Base-by-base conservation (phyloP, 2,329 filamentous ascomycete species). In the Colletotrichum brevisporum region DNA sequence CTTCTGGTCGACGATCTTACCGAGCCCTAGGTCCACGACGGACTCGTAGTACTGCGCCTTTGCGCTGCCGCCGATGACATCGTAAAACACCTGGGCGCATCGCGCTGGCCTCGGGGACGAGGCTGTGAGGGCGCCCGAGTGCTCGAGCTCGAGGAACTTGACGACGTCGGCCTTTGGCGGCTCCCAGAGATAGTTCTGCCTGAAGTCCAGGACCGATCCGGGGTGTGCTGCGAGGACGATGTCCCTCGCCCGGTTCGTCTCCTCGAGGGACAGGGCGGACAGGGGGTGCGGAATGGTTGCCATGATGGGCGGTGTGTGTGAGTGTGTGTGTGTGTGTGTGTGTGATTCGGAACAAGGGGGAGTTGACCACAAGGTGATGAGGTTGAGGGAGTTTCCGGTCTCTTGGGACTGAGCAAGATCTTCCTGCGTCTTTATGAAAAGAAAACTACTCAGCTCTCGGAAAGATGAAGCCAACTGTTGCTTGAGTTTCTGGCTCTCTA, bases 131-230 rank as follows among this genome's bases (percentile, higher is more conserved):
- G 75, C 63, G 0, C 76, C 76, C 3, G 75, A 74, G 65, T 83
- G 81, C 64, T 86, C 83, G 3, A 70, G 72, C 13, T 83, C 80
- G 0, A 87, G 76, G 57, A 80, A 86, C 1, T 64, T 68, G 10
- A 82, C 62, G 74, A 86, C 78, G 18, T 80, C 77, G 9, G 74
- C 70, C 73, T 86, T 87, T 1, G 78, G 76, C 0, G 84, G 84
- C 67, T 87, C 84, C 27, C 73, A 74, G 6, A 87, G 78, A 0
- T 82, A 83, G 68, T 86, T 83, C 48, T 82, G 80, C 6, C 83
- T 79, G 71, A 86, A 87, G 57, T 78, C 76, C 5, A 77, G 67
- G 2, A 72, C 77, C 0, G 76, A 67, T 3, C 74, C 76, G 2
- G 76, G 72, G 31, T 80, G 74, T 8, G 75, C 66, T 3, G 64